phyloP scores from a whole-genome alignment of 331 rosid genomes.

The Acacia pycnantha region DNA sequence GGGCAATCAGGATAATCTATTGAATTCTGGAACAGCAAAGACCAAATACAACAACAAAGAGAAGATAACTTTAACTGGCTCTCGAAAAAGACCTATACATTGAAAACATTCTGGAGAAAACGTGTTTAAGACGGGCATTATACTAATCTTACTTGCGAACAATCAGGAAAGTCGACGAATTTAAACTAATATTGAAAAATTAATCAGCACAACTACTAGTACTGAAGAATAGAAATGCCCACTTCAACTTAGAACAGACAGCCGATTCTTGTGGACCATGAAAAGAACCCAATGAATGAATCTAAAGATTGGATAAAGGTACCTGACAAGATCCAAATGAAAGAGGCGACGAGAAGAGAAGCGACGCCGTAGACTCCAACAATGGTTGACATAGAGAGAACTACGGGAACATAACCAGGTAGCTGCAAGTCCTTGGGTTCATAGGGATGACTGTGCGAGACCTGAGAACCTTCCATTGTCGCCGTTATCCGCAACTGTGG shows the following conservation, averaged over 20 bases:
- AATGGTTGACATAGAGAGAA: conserved; percentile 58
- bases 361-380: conserved; percentile 43
- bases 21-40: background rate
- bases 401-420: conserved; percentile 57
- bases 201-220: background rate
- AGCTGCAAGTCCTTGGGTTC: conserved; percentile 59
- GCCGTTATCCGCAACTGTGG: background rate
- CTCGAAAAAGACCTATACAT: background rate
- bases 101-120: background rate
- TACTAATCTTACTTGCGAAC: background rate
- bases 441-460: conserved; percentile 58
- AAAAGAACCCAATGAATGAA: background rate
- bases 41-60: background rate
- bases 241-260: background rate
- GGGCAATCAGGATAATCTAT: background rate
- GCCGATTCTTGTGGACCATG: background rate
- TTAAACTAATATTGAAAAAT: background rate
- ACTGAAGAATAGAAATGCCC: background rate
- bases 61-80: background rate
- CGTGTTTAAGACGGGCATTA: background rate
- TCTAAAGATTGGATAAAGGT: background rate
- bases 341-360: conserved; percentile 37
- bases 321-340: conserved; percentile 16
- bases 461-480: conserved; percentile 47
- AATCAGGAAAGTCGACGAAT: background rate